phyloP scores from a whole-genome alignment of 2,329 filamentous ascomycete species.

The Diaporthe citri region DNA sequence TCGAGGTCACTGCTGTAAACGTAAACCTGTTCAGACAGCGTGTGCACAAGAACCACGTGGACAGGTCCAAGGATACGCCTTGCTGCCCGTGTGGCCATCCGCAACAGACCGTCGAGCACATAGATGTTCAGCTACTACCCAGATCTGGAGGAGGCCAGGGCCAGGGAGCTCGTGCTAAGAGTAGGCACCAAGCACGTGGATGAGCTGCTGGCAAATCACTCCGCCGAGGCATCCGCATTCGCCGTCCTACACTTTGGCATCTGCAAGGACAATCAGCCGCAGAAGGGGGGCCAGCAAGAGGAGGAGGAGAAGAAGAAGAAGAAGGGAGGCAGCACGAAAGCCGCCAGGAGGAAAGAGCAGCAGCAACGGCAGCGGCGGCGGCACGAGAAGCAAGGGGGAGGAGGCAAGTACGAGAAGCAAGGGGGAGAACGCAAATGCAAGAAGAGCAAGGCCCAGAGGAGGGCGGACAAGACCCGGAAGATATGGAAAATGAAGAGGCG shows the following conservation, averaged over 20 bases:
- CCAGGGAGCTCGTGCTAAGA: not conserved
- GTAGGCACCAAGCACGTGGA: not conserved
- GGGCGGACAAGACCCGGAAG: too few species aligned
- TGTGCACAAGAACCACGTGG: not conserved
- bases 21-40: not conserved
- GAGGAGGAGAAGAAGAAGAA: not conserved
- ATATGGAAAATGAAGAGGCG: not conserved
- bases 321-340: not conserved
- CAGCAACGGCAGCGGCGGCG: not conserved
- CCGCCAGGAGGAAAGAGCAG: not conserved
- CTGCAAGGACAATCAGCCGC: not conserved
- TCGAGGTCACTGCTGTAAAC: not conserved
- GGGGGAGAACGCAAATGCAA: not conserved
- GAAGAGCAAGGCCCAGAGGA: not conserved
- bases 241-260: not conserved
- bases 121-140: constrained; percentile 8
- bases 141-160: not conserved
- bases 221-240: constrained; percentile 4
- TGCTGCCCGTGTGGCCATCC: not conserved
- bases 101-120: not conserved
- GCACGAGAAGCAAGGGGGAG: not conserved
- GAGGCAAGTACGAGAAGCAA: not conserved
- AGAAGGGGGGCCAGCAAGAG: not conserved
- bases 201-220: not conserved
- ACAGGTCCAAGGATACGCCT: constrained; percentile 2